Conservation (phyloP, 2,329 filamentous ascomycete genomes). For the Fusarium oligoseptatum region DNA sequence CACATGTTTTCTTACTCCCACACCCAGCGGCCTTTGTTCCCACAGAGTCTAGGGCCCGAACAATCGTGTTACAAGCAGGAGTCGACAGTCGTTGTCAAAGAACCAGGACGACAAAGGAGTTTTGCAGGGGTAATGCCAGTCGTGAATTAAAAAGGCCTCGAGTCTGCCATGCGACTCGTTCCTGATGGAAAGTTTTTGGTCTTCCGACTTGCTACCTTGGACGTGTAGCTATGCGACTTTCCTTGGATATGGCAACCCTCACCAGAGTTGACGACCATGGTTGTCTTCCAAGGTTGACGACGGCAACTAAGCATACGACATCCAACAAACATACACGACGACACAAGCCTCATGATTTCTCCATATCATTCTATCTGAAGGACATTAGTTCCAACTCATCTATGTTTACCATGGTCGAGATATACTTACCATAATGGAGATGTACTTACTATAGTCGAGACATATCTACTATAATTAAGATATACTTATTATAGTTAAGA, state of each 20-base stretch:
- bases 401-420: not conserved
- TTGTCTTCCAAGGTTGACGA: not conserved
- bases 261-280: not conserved
- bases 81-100: not conserved
- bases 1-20: no score
- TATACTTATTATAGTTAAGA: not conserved
- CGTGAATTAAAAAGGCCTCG: not conserved
- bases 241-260: not conserved
- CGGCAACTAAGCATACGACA: not conserved
- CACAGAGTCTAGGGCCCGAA: not conserved
- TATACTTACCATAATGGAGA: no score
- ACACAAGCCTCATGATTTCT: no score
- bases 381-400: not conserved
- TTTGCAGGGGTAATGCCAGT: not conserved
- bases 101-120: not conserved
- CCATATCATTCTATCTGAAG: no score
- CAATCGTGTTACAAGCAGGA: not conserved
- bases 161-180: not conserved
- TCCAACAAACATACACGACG: not conserved
- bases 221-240: not conserved
- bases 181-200: not conserved
- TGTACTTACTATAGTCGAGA: no score
- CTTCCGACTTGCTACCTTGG: not conserved
- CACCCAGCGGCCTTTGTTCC: not conserved
- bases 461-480: no score